A percentile compares a stretch with the other conserved stretches of the same genome.
Conservation (phyloP, 139 green algal genomes). For the Tetradesmus obliquus region DNA sequence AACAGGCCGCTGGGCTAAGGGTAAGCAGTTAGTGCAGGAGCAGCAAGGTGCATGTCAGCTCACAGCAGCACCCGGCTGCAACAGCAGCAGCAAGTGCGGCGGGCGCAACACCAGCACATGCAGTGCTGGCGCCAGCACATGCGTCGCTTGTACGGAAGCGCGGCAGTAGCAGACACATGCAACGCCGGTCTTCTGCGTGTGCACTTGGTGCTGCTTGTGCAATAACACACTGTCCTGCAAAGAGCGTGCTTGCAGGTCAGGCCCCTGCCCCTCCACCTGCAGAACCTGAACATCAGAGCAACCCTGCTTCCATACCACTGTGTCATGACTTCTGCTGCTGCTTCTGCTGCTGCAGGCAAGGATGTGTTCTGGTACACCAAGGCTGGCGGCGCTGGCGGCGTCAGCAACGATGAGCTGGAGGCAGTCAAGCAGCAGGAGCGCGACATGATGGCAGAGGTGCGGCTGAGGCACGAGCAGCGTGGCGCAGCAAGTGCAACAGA, state of each 20-base stretch:
- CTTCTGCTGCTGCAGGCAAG: conserved; percentile 47
- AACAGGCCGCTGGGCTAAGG: conserved; percentile 79
- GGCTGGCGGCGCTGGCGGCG: conserved; percentile 50
- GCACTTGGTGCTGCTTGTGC: no score
- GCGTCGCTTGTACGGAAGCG: not conserved
- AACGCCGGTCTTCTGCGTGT: no score
- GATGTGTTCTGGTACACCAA: conserved; percentile 87
- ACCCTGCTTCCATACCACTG: no score
- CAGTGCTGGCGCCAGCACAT: not conserved
- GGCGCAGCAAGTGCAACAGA: no score
- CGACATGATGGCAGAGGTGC: conserved; percentile 85
- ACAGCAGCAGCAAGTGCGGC: not conserved
- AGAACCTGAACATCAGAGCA: no score
- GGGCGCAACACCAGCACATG: not conserved
- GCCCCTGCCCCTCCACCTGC: no score
- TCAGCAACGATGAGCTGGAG: conserved; percentile 60
- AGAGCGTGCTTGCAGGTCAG: no score
- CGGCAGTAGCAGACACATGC: no score
- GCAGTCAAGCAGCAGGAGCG: conserved; percentile 78
- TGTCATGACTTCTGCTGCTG: not conserved
- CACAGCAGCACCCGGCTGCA: not conserved
- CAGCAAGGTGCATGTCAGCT: not conserved
- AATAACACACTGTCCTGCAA: no score
- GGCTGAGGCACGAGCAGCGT: not conserved
- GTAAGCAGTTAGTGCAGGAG: not conserved